Conservation (phyloP, 257 asterid species). For the Galeopsis tetrahit region DNA sequence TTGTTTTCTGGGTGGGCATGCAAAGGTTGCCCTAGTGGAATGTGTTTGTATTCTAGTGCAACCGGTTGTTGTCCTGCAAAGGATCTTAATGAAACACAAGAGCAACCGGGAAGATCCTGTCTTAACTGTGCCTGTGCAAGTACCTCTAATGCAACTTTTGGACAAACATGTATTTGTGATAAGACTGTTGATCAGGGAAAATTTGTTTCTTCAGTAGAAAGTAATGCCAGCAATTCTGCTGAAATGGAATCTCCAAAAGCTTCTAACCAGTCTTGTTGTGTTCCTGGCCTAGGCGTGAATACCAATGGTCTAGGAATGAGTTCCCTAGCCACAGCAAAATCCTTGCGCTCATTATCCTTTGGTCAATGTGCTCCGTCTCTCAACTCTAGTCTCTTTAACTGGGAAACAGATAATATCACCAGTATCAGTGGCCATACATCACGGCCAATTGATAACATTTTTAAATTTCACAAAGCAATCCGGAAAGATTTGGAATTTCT, state of each 20-base stretch:
- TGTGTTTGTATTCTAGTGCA: constrained; percentile 69
- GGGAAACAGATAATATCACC: constrained; percentile 78
- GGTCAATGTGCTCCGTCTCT: constrained; percentile 89
- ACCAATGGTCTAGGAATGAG: constrained; percentile 64
- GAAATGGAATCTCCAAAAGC: constrained; percentile 51
- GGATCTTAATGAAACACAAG: constrained; percentile 43
- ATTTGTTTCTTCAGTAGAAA: constrained; percentile 43
- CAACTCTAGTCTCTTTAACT: constrained; percentile 87
- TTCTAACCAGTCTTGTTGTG: constrained; percentile 83
- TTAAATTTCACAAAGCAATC: constrained; percentile 94
- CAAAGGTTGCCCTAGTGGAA: constrained; percentile 73
- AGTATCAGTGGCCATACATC: constrained; percentile 50
- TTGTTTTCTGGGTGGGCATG: constrained; percentile 99
- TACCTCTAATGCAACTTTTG: constrained; percentile 37
- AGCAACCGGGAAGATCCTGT: constrained; percentile 45
- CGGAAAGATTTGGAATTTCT: constrained; percentile 94
- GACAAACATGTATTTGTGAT: constrained; percentile 41
- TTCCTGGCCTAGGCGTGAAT: constrained; percentile 90
- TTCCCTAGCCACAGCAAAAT: constrained; percentile 74
- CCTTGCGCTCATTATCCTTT: constrained; percentile 78
- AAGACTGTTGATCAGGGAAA: constrained; percentile 48
- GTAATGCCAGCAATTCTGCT: constrained; percentile 39
- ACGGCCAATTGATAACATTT: constrained; percentile 90
- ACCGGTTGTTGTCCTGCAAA: constrained; percentile 68
- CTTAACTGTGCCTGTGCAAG: constrained; percentile 57